Percentiles rank a stretch among this genome's conserved stretches.
Evolutionary conservation across 73 alveolate genomes (phyloP).

Genomic region (Tetrahymena borealis): DNA sequence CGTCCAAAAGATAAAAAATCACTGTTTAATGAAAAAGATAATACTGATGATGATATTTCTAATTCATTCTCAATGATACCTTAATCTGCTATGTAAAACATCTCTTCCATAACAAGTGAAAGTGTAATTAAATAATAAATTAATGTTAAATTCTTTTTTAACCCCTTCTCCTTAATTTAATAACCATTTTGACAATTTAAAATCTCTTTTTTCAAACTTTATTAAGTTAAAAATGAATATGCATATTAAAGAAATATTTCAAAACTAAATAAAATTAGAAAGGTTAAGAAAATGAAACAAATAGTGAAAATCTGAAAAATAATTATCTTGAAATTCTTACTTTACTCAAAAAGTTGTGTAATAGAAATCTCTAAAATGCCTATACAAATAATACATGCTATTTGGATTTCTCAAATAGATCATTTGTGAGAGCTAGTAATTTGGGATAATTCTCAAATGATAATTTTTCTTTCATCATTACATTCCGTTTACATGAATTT

Average conservation of each 20-base stretch:
- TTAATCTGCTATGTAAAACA: background rate
- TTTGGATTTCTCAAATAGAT: background rate
- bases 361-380: background rate
- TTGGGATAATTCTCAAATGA: background rate
- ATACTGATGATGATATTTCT: background rate
- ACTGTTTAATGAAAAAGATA: background rate
- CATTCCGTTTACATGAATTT: background rate
- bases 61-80: background rate
- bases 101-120: background rate
- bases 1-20: background rate
- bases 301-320: background rate
- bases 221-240: no score
- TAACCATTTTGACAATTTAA: no score
- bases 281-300: background rate
- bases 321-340: background rate
- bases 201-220: no score
- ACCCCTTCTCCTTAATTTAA: no score
- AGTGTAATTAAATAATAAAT: no score
- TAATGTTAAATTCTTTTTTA: no score
- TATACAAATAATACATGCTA: background rate
- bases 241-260: no score
- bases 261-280: background rate
- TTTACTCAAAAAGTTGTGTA: background rate
- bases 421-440: background rate
- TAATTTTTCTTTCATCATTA: background rate